These are phyloP conservation scores for Fusarium praegraminearum DNA, from an alignment of 2,329 filamentous ascomycete genomes.

Conservation along the genomic window DNA sequence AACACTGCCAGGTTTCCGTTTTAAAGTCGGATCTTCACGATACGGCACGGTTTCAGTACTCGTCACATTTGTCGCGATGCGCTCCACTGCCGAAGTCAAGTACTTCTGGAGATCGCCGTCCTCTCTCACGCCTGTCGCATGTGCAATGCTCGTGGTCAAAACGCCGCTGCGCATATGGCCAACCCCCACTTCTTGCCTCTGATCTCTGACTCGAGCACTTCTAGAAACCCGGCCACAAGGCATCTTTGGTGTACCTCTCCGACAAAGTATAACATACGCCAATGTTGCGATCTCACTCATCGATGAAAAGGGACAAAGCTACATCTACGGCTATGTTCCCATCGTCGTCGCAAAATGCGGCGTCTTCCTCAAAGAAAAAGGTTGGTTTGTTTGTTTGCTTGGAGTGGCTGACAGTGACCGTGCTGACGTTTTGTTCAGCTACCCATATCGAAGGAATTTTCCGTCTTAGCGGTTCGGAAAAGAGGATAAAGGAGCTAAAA, in stretches of 20 bases:
- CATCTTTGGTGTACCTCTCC: slow-evolving; percentile 94
- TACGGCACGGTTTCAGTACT: background rate
- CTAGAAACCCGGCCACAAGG: slow-evolving; percentile 70
- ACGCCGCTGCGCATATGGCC: slow-evolving; percentile 9
- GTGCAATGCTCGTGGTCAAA: background rate
- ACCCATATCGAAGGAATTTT: slow-evolving; percentile 97
- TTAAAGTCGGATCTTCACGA: slow-evolving; percentile 10
- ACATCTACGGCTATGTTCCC: slow-evolving; percentile 98
- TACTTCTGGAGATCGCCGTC: background rate
- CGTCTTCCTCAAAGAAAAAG: slow-evolving; percentile 97
- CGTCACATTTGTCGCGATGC: slow-evolving; percentile 10
- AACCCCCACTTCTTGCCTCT: background rate
- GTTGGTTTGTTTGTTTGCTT: slow-evolving; percentile 65
- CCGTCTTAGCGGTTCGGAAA: slow-evolving; percentile 93
- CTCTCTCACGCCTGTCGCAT: slow-evolving; percentile 3
- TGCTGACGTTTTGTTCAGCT: slow-evolving; percentile 65
- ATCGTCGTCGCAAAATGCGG: slow-evolving; percentile 99
- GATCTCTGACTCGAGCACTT: slow-evolving; percentile 39
- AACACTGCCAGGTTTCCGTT: slow-evolving; percentile 6
- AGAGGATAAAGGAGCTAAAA: slow-evolving; percentile 97
- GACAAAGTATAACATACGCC: slow-evolving; percentile 95
- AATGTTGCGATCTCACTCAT: slow-evolving; percentile 98
- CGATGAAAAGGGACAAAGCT: slow-evolving; percentile 91
- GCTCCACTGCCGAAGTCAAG: background rate
- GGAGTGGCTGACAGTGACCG: background rate